These are phyloP conservation scores for Eucalyptus camaldulensis DNA, from an alignment of 345 rosid genomes.

Conservation along the genomic window DNA sequence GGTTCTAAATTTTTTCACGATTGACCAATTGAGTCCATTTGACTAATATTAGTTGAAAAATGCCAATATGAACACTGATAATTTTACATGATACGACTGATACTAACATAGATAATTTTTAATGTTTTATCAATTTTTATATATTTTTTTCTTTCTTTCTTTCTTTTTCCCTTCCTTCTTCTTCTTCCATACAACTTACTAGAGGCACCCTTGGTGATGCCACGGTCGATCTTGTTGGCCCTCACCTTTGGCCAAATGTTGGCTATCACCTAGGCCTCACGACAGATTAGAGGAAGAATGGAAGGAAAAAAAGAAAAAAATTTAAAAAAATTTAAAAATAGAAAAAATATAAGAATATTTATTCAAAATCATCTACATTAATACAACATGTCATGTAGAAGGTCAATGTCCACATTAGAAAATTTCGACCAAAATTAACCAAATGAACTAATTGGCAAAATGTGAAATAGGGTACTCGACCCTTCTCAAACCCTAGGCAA, in stretches of 20 bases:
- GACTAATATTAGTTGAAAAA: too few relatives aligned
- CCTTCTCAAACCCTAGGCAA: neutral
- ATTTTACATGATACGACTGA: rapidly evolving
- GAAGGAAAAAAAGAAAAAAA: neutral
- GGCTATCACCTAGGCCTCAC: neutral
- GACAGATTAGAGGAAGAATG: neutral
- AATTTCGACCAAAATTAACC: neutral
- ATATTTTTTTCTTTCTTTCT: too few relatives aligned
- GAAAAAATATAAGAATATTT: too few relatives aligned
- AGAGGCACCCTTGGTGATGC: too few relatives aligned
- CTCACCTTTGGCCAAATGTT: rapidly evolving
- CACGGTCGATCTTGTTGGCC: neutral
- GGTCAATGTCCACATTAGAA: rapidly evolving
- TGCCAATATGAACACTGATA: rapidly evolving
- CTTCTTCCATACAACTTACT: too few relatives aligned
- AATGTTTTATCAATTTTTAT: too few relatives aligned
- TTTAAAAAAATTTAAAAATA: too few relatives aligned
- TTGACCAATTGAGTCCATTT: too few relatives aligned
- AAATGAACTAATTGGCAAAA: too few relatives aligned
- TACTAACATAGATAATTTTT: too few relatives aligned
- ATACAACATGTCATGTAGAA: rapidly evolving
- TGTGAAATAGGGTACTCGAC: neutral
- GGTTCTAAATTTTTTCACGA: too few relatives aligned
- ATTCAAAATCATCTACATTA: too few relatives aligned
- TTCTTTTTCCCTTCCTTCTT: neutral